Evolutionary conservation across 257 asterid species (phyloP).

Genomic region (Ajuga chamaepitys): DNA sequence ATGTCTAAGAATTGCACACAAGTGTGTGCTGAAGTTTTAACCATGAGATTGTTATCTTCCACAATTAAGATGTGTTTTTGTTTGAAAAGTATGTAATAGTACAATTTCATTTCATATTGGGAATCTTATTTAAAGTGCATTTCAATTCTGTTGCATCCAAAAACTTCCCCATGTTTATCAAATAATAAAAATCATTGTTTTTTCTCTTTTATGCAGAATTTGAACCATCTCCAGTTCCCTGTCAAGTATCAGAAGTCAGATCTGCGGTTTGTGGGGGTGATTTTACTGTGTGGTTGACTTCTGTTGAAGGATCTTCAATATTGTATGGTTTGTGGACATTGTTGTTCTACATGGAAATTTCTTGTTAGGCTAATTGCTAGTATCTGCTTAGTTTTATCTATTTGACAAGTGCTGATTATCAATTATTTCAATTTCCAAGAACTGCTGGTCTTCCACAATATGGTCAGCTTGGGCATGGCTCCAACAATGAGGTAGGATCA

Average conservation of each 20-base stretch:
- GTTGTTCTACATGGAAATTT: neutral
- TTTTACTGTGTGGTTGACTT: constrained; percentile 91
- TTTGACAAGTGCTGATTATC: constrained; percentile 23
- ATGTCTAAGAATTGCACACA: neutral
- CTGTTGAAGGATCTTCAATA: constrained; percentile 86
- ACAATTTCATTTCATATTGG: neutral
- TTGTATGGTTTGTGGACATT: constrained; percentile 54
- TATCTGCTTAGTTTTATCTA: constrained; percentile 4
- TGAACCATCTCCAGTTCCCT: constrained; percentile 75
- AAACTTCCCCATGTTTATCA: neutral
- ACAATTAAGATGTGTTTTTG: neutral
- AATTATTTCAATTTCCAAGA: constrained; percentile 32
- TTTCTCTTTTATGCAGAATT: constrained; percentile 44
- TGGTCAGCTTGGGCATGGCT: constrained; percentile 97
- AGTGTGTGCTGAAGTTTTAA: neutral
- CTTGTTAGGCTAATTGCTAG: neutral
- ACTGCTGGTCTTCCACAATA: constrained; percentile 98
- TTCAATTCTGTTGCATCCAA: neutral
- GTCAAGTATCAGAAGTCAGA: constrained; percentile 56
- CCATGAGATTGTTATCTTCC: neutral
- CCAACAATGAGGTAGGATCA: constrained; percentile 78
- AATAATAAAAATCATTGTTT: constrained; percentile 3
- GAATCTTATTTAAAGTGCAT: neutral
- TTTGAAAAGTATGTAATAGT: neutral
- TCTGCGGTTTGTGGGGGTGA: constrained; percentile 82